phyloP scores from a whole-genome alignment of 257 asterid genomes.

The Solanum chiquidenum region DNA sequence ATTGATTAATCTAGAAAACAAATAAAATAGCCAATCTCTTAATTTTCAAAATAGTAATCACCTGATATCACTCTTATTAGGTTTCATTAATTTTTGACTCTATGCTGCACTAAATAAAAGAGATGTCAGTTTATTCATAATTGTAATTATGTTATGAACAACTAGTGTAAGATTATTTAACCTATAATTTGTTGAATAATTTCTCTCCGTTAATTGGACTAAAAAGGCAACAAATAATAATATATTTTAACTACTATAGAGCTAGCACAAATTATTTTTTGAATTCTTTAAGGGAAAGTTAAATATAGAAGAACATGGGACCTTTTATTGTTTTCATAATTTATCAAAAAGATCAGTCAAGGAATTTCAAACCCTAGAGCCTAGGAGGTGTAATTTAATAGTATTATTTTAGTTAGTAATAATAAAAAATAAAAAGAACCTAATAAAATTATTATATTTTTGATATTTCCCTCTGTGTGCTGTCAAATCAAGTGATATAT shows the following conservation, averaged over 20 bases:
- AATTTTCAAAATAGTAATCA: not conserved
- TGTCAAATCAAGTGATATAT: slow-evolving; percentile 36
- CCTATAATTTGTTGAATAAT: slow-evolving; percentile 9
- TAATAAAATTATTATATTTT: not conserved
- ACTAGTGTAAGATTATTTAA: not conserved
- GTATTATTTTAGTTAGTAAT: not conserved
- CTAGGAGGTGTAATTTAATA: slow-evolving; percentile 21
- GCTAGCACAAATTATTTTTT: slow-evolving; percentile 11
- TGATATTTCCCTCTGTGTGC: slow-evolving; percentile 18
- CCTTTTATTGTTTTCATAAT: slow-evolving; percentile 2
- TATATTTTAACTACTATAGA: not conserved
- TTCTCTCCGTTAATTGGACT: slow-evolving; percentile 25
- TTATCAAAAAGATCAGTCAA: slow-evolving; percentile 29
- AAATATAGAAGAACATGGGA: slow-evolving; percentile 7
- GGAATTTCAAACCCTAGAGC: slow-evolving; percentile 35
- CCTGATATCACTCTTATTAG: not conserved
- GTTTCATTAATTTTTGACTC: slow-evolving; percentile 3
- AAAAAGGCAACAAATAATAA: slow-evolving; percentile 3
- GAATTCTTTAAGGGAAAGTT: slow-evolving; percentile 16
- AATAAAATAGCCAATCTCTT: not conserved
- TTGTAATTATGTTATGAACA: not conserved
- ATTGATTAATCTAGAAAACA: not conserved
- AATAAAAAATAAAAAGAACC: not conserved
- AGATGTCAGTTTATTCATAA: not conserved
- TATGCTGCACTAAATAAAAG: slow-evolving; percentile 22